Evolutionary conservation across 2,329 filamentous ascomycete genomes (phyloP), one percentile per base, ranked within the genome.

Genomic region (Aureobasidium sp.): DNA sequence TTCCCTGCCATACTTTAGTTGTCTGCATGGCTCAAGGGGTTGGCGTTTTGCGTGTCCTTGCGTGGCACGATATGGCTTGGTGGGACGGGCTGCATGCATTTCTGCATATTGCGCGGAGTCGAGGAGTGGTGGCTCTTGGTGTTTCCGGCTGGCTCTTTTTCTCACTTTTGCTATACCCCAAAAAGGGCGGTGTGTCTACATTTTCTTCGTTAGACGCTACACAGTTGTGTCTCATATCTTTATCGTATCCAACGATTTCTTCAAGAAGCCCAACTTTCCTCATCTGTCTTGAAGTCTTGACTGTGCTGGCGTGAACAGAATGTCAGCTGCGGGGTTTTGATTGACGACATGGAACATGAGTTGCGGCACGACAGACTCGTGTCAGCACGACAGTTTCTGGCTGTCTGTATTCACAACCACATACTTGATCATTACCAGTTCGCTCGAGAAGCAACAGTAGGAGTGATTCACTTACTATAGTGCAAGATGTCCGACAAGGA

Each of bases 21-120:
- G 30, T 47, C 44, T 25, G 44, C 44, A 47, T 47, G 44, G 32
- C n/a, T 47, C 4, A 21, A 35, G n/a, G 37, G 29, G 27, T 34
- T 37, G 44, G 44, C 44, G 44, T 47, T 47, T n/a, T 27, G 10
- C 17, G 5, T 47, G 30, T 17, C 25, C n/a, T 24, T 47, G 30
- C 44, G 32, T 47, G 44, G 44, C 44, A 47, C 21, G n/a, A 37
- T 12, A 11, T 47, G 21, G 21, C 44, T 25, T 21, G 44, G 30
- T 35, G 44, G 44, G n/a, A 37, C 22, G 21, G n/a, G 19, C 17
- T 35, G 32, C 32, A 37, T 45, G 17, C 41, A 45, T 29, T n/a
- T 17, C 41, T 45, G 41, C 41, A 45, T 45, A 21, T 34, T 29
- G 27, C 25, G 27, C n/a, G 41, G 41, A 45, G 41, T 45, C 22